phyloP scores from a whole-genome alignment of 441 rosid species.

The Aleurites moluccanus region DNA sequence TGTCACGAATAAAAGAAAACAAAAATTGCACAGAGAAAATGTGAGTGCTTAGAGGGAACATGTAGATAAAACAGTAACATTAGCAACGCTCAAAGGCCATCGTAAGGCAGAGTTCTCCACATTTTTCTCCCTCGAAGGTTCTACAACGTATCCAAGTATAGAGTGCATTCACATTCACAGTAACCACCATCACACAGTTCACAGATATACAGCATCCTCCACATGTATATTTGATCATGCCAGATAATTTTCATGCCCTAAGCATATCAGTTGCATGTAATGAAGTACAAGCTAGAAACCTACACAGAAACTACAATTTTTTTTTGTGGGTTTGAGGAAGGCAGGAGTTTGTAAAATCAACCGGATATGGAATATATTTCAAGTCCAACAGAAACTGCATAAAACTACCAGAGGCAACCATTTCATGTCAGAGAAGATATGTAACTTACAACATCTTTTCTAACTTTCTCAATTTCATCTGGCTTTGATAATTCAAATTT shows the following conservation, averaged over 20 bases:
- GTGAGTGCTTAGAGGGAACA: background rate
- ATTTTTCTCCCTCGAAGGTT: background rate
- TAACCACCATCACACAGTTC: background rate
- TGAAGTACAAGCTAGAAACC: background rate
- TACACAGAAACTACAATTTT: background rate
- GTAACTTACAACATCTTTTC: slow-evolving; percentile 70
- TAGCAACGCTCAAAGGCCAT: background rate
- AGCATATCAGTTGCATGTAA: background rate
- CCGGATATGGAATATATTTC: background rate
- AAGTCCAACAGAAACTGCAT: slow-evolving; percentile 9
- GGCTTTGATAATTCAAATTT: slow-evolving; percentile 65
- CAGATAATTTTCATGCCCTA: background rate
- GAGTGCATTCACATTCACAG: background rate
- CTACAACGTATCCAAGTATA: background rate
- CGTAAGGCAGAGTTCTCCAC: background rate
- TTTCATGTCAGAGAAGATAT: background rate
- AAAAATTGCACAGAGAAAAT: background rate
- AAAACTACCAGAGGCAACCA: background rate
- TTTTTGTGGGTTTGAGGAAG: background rate
- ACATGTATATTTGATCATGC: background rate
- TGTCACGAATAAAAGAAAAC: background rate
- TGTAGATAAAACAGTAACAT: background rate
- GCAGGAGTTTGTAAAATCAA: background rate
- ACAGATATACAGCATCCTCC: background rate
- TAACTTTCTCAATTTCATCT: slow-evolving; percentile 62